Evolutionary conservation across 23 red algal genomes (phyloP).

Genomic region (Gracilariopsis chorda): DNA sequence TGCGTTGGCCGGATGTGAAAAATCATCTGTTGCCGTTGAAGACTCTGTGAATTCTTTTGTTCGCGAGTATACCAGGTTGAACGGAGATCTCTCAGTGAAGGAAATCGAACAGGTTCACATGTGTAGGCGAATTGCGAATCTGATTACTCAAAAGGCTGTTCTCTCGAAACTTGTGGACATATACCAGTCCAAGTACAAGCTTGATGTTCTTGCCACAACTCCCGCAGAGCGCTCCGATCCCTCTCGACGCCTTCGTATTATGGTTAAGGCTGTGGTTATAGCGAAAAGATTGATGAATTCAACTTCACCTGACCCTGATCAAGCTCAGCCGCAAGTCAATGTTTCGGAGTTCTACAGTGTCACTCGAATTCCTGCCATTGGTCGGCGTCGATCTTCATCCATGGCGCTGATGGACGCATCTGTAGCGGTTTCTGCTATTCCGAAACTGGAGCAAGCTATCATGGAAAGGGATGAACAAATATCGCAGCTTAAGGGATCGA

Average conservation of each 20-base stretch:
- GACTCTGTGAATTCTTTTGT: slow-evolving; percentile 8
- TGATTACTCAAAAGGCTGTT: slow-evolving; percentile 35
- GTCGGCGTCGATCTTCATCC: not conserved
- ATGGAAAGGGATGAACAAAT: slow-evolving; percentile 47
- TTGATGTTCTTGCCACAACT: slow-evolving; percentile 29
- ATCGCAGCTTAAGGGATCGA: not conserved
- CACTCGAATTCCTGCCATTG: not conserved
- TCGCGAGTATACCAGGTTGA: not conserved
- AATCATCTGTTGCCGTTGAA: slow-evolving; percentile 35
- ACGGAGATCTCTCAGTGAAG: not conserved
- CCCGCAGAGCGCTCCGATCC: not conserved
- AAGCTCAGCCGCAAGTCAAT: not conserved
- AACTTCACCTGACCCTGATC: not conserved
- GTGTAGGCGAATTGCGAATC: not conserved
- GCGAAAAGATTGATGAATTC: not conserved
- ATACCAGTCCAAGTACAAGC: slow-evolving; percentile 49
- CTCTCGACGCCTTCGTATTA: not conserved
- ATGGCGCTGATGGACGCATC: slow-evolving; percentile 8
- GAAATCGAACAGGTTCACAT: not conserved
- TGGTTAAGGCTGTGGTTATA: not conserved
- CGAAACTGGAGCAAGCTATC: slow-evolving; percentile 29
- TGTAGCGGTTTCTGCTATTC: slow-evolving; percentile 44
- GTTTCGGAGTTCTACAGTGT: slow-evolving; percentile 15
- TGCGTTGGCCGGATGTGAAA: not conserved
- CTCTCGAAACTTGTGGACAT: slow-evolving; percentile 34